These are phyloP conservation scores for Chaetoceros tenuissimus DNA, from an alignment of 108 stramenopile species.

Conservation along the genomic window DNA sequence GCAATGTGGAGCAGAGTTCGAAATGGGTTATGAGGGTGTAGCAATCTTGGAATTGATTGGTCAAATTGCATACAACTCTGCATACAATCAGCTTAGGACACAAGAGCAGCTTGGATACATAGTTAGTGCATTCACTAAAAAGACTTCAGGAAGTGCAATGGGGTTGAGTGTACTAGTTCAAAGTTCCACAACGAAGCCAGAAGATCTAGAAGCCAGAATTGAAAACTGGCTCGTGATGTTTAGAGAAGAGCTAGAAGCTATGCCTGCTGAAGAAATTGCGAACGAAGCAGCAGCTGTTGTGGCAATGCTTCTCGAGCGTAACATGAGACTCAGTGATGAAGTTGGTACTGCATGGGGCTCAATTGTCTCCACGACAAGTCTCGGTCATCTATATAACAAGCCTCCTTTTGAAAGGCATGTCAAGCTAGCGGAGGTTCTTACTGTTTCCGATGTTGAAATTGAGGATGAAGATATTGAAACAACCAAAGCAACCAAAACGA, in stretches of 20 bases:
- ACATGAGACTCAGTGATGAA: slow-evolving; percentile 72
- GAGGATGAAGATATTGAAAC: slow-evolving; percentile 16
- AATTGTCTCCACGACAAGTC: slow-evolving; percentile 46
- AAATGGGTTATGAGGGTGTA: slow-evolving; percentile 67
- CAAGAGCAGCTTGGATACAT: slow-evolving; percentile 86
- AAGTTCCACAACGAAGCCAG: slow-evolving; percentile 49
- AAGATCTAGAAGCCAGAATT: slow-evolving; percentile 58
- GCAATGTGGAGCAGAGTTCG: slow-evolving; percentile 57
- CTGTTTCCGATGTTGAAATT: slow-evolving; percentile 12
- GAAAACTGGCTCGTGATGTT: slow-evolving; percentile 68
- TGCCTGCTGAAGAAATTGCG: slow-evolving; percentile 50
- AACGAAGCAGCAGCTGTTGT: slow-evolving; percentile 72
- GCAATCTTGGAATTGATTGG: slow-evolving; percentile 67
- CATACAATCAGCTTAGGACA: slow-evolving; percentile 76
- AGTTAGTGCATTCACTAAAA: slow-evolving; percentile 64
- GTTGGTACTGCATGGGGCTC: slow-evolving; percentile 62
- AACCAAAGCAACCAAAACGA: slow-evolving; percentile 13
- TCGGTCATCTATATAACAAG: slow-evolving; percentile 16
- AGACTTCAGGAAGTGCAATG: slow-evolving; percentile 63
- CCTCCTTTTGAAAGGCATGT: slow-evolving; percentile 73
- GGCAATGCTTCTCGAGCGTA: slow-evolving; percentile 60
- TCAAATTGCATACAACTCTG: slow-evolving; percentile 77
- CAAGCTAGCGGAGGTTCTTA: slow-evolving; percentile 57
- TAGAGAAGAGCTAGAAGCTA: slow-evolving; percentile 67
- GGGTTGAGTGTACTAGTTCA: slow-evolving; percentile 63